Base-by-base conservation (phyloP, 2,329 filamentous ascomycete species). In the Penicillium vulpinum region DNA sequence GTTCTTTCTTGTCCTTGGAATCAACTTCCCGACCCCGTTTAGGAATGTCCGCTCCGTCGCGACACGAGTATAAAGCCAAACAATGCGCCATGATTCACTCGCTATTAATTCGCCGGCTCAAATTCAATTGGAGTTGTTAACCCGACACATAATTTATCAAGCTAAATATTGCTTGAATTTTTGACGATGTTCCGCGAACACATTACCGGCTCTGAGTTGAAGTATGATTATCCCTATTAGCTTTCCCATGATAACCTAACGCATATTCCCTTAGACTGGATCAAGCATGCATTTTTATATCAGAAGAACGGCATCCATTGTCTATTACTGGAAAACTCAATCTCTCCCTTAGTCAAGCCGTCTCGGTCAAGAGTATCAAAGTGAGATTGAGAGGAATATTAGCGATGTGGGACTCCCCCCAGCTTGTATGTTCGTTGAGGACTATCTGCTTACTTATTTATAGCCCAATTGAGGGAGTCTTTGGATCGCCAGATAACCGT, bases 251-350 rank as follows among this genome's bases (percentile, higher is more conserved):
- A 11, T 16, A 35, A 18, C 4, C 31, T 47, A 28, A 47, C 28
- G 2, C 7, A 18, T 43, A 21, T 26, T 36, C 11, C 1, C 41
- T 11, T 46, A 65, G 64, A 5, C 54, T 66, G 3, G 58, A 63
- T 29, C 36, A 57, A 43, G 33, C 63, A 51, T 62, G 59, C 39
- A 56, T 65, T 38, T 65, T 64, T 18, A 38, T 63, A 5, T 57
- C 55, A 13, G 33, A 53, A 16, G 13, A 41, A 10, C 21, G 33
- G 1, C 35, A 48, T 29, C 24, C 45, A n/a, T 26, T 35, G 5
- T 60, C 47, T 8, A 28, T 65, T 13, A 61, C 53, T 0, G 64
- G 64, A 4, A 58, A 13, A 13, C 54, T 65, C 21, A 44, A 22
- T 16, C 26, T 64, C 9, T 54, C 56, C 4, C 54, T 61, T 3